Base-by-base conservation (phyloP, 1,284 basidiomycete genomes). In the Ceratobasidium sp. region DNA sequence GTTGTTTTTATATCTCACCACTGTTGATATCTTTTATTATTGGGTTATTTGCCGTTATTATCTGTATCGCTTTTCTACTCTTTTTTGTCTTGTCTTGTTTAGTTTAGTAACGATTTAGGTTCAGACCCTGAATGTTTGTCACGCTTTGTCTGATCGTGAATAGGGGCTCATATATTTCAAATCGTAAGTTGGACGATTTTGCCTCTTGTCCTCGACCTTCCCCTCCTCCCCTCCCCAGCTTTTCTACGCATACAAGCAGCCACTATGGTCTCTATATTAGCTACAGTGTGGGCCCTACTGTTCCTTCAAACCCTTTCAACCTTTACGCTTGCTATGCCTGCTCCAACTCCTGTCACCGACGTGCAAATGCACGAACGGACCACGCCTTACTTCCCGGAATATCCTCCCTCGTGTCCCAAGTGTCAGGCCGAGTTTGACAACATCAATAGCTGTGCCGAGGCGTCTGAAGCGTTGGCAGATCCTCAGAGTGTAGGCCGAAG, bases 391-490 rank as follows among this genome's bases (percentile, higher is more conserved):
- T 91, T 91, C 82, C 90, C 90, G 4, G 84, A 87, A 77, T 82
- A 85, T 23, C 89, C 88, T 26, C 83, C 87, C 33, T 91, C 90
- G 39, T 91, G 90, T 82, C 88, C 88, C 6, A 88, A 89, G 64
- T 91, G 90, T 80, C 85, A 85, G 28, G 84, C 87, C 83, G 86
- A 88, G 78, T 92, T 90, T 80, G 81, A 82, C 28, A 87, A 82
- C 66, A 91, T 93, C 79, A 87, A 87, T 80, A 88, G 87, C 79
- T 91, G 91, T 82, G 89, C 90, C 0, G 84, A 88, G 79, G 90
- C 90, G 2, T 87, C 88, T 28, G 89, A 90, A 0, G 88, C 90
- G 0, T 83, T 92, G 44, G 88, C 89, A n/a, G 91, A 92, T 82
- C 86, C 90, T 81, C 85, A 87, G 18, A 87, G 86, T 84, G 90